phyloP scores from a whole-genome alignment of 306 rosid genomes.

The Acacia crassicarpa region DNA sequence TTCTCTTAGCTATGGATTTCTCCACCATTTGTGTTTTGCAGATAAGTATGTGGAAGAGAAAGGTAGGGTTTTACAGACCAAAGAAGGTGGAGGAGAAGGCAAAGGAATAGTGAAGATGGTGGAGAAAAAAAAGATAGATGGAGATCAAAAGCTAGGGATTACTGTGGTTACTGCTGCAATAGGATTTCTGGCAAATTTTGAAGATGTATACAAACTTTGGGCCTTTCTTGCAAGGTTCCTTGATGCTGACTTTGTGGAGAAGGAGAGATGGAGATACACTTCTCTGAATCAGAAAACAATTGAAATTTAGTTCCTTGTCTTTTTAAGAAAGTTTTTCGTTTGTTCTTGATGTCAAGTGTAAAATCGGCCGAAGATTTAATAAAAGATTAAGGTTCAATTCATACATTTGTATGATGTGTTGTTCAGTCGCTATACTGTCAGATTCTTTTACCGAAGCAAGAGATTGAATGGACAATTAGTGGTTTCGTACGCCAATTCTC shows the following conservation, averaged over 20 bases:
- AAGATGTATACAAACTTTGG: conserved; percentile 83
- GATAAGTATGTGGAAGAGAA: conserved; percentile 76
- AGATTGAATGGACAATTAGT: neutral
- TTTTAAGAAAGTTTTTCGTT: conserved; percentile 22
- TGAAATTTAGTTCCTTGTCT: conserved; percentile 50
- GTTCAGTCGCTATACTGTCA: neutral
- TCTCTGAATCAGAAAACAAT: conserved; percentile 77
- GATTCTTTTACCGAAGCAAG: conserved; percentile 14
- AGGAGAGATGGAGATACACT: conserved; percentile 93
- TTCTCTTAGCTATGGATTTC: conserved; percentile 76
- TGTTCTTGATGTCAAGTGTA: conserved; percentile 27
- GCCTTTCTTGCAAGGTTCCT: conserved; percentile 83
- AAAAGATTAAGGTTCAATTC: conserved; percentile 8
- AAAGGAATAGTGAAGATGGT: neutral
- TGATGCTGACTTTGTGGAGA: conserved; percentile 94
- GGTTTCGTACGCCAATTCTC: neutral
- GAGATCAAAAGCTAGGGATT: conserved; percentile 45
- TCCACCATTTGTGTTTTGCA: conserved; percentile 69
- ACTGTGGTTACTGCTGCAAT: conserved; percentile 88
- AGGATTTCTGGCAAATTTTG: conserved; percentile 78
- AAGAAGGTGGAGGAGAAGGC: conserved; percentile 31
- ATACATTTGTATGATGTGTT: neutral
- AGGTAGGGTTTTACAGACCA: conserved; percentile 50
- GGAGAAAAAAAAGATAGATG: conserved; percentile 43
- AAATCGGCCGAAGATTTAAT: conserved; percentile 23